Percentiles rank a stretch among this genome's conserved stretches.
Evolutionary conservation across 352 stramenopile species (phyloP).

Genomic region (Phytophthora constricta): DNA sequence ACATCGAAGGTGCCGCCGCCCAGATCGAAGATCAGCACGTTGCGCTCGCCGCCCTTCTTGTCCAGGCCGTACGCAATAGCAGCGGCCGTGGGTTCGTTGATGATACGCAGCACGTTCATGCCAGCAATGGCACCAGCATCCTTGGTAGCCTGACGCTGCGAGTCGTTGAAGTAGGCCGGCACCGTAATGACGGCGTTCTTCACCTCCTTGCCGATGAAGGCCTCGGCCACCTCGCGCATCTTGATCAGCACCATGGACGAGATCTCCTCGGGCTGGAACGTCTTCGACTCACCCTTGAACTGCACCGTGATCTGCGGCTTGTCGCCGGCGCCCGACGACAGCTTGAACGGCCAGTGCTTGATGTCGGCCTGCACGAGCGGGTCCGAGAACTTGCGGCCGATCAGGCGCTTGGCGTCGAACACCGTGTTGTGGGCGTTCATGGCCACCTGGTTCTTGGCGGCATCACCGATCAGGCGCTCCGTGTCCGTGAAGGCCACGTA

Average conservation of each 20-base stretch:
- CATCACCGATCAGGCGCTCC: slow-evolving; percentile 94
- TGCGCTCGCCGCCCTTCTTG: slow-evolving; percentile 94
- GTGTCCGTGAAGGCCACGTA: slow-evolving; percentile 95
- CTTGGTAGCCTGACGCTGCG: slow-evolving; percentile 94
- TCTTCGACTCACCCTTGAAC: slow-evolving; percentile 74
- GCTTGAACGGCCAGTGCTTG: slow-evolving; percentile 74
- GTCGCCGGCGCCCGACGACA: slow-evolving; percentile 66
- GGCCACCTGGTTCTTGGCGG: slow-evolving; percentile 92
- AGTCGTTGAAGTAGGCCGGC: slow-evolving; percentile 97
- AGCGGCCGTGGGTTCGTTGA: slow-evolving; percentile 97
- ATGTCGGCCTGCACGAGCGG: slow-evolving; percentile 83
- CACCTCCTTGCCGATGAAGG: slow-evolving; percentile 67
- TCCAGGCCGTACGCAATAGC: slow-evolving; percentile 93
- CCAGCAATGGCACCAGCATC: slow-evolving; percentile 90
- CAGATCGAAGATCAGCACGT: slow-evolving; percentile 97
- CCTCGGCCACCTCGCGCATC: slow-evolving; percentile 69
- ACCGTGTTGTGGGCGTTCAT: slow-evolving; percentile 96
- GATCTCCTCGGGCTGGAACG: slow-evolving; percentile 83
- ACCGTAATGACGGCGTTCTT: slow-evolving; percentile 94
- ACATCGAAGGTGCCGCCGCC: slow-evolving; percentile 96
- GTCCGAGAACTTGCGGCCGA: slow-evolving; percentile 94
- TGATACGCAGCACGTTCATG: slow-evolving; percentile 94
- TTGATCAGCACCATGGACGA: slow-evolving; percentile 80
- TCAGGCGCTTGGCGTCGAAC: slow-evolving; percentile 97
- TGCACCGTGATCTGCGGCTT: slow-evolving; percentile 78